These are phyloP conservation scores for Coccomyxa subellipsoidea DNA, from an alignment of 163 green algal genomes.

Conservation along the genomic window DNA sequence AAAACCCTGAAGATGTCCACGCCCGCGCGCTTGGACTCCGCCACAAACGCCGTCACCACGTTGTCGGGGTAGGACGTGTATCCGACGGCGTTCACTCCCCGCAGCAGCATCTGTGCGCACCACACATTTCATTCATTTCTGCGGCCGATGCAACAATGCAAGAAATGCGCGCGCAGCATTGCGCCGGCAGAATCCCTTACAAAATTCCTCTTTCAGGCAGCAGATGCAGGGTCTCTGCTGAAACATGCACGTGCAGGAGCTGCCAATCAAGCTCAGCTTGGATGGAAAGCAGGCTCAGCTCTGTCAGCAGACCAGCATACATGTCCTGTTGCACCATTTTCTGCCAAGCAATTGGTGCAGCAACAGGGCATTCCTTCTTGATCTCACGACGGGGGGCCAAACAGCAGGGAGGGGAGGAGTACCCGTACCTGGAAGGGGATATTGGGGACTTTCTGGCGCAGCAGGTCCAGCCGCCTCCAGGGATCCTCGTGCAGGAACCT, in stretches of 20 bases:
- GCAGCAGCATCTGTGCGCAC: slow-evolving; percentile 83
- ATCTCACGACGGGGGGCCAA: too few relatives aligned
- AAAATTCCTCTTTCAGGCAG: too few relatives aligned
- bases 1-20: slow-evolving; percentile 92
- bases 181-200: too few relatives aligned
- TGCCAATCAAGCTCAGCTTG: too few relatives aligned
- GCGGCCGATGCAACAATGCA: not conserved
- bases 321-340: too few relatives aligned
- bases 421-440: slow-evolving; percentile 81
- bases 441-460: slow-evolving; percentile 84
- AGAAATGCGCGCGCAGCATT: too few relatives aligned
- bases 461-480: slow-evolving; percentile 82
- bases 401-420: not conserved
- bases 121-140: not conserved
- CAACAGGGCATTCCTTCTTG: too few relatives aligned
- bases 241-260: too few relatives aligned
- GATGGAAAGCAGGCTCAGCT: too few relatives aligned
- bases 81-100: slow-evolving; percentile 87
- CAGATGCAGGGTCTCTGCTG: too few relatives aligned
- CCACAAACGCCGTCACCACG: slow-evolving; percentile 77
- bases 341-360: too few relatives aligned
- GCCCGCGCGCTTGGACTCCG: slow-evolving; percentile 50
- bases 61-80: slow-evolving; percentile 94
- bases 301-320: too few relatives aligned
- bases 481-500: slow-evolving; percentile 91